Percentiles rank a stretch among this genome's conserved stretches.
phyloP scores from a whole-genome alignment of 1,284 basidiomycete genomes.

The Takashimella koratensis region DNA sequence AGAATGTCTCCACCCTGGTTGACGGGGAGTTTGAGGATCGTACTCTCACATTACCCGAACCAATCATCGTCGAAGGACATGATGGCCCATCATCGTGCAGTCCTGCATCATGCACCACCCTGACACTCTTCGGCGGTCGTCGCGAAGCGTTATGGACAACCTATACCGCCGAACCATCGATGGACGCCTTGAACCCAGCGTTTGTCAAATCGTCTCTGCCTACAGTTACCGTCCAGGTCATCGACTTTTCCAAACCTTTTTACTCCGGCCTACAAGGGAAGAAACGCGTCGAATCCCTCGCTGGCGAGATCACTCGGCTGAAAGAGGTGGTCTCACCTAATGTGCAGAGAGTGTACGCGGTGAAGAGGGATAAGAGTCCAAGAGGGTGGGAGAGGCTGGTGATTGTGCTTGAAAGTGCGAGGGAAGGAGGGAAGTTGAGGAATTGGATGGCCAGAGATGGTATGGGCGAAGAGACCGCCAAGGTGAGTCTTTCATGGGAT shows the following conservation, averaged over 20 bases:
- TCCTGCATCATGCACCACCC: conserved; percentile 14
- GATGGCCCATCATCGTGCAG: conserved; percentile 33
- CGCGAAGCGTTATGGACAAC: conserved; percentile 43
- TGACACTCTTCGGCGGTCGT: conserved; percentile 42
- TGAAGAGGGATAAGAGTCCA: conserved; percentile 40
- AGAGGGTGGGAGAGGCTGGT: conserved; percentile 45
- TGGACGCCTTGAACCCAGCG: conserved; percentile 51
- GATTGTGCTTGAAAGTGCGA: conserved; percentile 35
- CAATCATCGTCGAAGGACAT: conserved; percentile 32
- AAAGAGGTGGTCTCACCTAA: conserved; percentile 32
- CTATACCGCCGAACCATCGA: conserved; percentile 41
- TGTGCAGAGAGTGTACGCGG: conserved; percentile 33
- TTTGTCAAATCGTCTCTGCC: conserved; percentile 52
- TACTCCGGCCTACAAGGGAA: conserved; percentile 39
- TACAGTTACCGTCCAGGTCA: conserved; percentile 35
- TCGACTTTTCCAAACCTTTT: conserved; percentile 45
- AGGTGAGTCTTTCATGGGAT: conserved; percentile 18
- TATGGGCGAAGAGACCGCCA: conserved; percentile 38
- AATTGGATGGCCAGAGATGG: conserved; percentile 40
- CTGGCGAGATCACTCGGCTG: conserved; percentile 32
- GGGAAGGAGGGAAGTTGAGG: conserved; percentile 36
- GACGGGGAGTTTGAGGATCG: conserved; percentile 42
- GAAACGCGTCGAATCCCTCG: conserved; percentile 39
- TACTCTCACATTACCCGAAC: conserved; percentile 30
- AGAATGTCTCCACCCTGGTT: conserved; percentile 26